These are phyloP conservation scores for Trichosporon ovoides DNA, from an alignment of 1,284 basidiomycete genomes.

Conservation along the genomic window DNA sequence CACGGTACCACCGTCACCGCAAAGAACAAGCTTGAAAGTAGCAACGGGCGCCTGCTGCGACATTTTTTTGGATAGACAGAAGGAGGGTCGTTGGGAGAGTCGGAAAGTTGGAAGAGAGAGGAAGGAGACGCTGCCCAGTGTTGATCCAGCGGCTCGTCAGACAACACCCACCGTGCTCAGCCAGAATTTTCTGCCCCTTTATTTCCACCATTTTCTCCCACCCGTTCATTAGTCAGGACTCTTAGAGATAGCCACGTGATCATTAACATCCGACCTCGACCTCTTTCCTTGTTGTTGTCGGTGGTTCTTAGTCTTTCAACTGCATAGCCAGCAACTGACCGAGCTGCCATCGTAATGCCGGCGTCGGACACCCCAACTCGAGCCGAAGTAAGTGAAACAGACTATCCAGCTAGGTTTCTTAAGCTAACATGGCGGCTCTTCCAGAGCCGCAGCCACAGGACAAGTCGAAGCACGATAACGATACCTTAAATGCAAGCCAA, in stretches of 20 bases:
- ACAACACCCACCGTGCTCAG: constrained; percentile 7
- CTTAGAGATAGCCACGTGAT: constrained; percentile 2
- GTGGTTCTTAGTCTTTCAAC: neutral
- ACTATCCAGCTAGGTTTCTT: neutral
- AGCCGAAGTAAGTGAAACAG: neutral
- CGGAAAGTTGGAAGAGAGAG: constrained; percentile 2
- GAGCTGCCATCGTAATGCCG: neutral
- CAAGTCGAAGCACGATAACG: constrained; percentile 35
- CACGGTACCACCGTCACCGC: constrained; percentile 97
- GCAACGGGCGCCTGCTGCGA: constrained; percentile 56
- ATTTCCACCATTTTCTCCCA: constrained; percentile 13
- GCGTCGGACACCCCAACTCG: neutral
- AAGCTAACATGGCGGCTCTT: constrained; percentile 15
- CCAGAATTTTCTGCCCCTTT: constrained; percentile 8
- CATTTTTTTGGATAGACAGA: constrained; percentile 27
- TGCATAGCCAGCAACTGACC: neutral
- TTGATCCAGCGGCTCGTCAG: constrained; percentile 3
- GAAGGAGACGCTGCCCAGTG: constrained; percentile 5
- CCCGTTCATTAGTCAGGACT: neutral
- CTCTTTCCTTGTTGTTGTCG: neutral
- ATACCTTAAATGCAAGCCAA: constrained; percentile 7
- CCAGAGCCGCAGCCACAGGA: constrained; percentile 35
- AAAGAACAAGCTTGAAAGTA: constrained; percentile 94
- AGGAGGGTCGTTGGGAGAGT: neutral
- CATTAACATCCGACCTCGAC: neutral